Conservation (phyloP, 2,329 filamentous ascomycete species). For the Ophiostoma perfectum region DNA sequence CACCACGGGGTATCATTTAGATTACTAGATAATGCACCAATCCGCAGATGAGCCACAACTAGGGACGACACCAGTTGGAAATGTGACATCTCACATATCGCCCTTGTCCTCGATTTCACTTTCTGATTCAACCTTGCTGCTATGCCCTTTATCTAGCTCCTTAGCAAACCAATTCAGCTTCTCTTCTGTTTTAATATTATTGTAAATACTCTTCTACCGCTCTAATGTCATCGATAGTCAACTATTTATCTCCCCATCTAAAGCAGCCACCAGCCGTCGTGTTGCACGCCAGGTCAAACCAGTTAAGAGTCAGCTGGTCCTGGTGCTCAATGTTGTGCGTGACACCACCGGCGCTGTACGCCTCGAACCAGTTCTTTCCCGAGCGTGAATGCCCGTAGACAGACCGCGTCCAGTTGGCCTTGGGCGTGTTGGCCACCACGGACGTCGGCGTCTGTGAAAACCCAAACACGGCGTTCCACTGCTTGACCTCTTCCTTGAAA, state of each 20-base stretch:
- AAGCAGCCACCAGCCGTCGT: background rate
- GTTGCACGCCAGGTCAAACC: background rate
- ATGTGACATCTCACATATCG: too few species aligned
- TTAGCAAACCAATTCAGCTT: too few species aligned
- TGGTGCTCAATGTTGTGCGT: background rate
- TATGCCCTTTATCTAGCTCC: too few species aligned
- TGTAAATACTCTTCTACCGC: too few species aligned
- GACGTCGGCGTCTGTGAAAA: background rate
- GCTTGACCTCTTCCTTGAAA: background rate
- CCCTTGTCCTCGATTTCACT: too few species aligned
- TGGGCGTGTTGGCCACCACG: background rate
- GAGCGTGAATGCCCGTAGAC: background rate
- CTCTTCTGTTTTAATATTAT: too few species aligned
- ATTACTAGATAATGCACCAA: constrained; percentile 27
- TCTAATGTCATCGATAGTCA: too few species aligned
- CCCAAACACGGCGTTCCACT: background rate
- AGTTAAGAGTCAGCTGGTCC: constrained; percentile 1
- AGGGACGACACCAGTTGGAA: too few species aligned
- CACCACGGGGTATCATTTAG: constrained; percentile 38
- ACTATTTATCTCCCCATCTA: background rate
- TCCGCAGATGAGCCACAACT: background rate
- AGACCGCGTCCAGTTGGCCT: background rate
- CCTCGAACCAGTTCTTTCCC: background rate
- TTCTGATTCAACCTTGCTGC: too few species aligned
- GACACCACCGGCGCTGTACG: background rate